phyloP scores from a whole-genome alignment of 257 asterid genomes.

The Leptodermis oblonga region DNA sequence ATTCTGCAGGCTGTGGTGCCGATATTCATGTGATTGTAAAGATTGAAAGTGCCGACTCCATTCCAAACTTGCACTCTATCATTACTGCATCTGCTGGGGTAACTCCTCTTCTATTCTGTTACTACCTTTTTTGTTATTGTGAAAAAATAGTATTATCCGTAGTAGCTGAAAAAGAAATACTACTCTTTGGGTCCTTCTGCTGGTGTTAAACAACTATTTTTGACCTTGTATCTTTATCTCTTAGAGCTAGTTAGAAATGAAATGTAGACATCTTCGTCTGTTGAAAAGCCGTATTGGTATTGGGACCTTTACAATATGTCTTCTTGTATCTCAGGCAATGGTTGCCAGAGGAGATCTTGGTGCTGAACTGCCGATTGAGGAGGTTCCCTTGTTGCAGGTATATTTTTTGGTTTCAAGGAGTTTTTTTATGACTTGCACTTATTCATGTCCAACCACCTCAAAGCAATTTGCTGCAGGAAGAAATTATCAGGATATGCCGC shows the following conservation, averaged over 20 bases:
- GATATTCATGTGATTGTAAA: slow-evolving; percentile 91
- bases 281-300: background rate
- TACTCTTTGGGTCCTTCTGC: background rate
- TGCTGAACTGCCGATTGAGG: slow-evolving; percentile 93
- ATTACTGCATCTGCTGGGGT: slow-evolving; percentile 99
- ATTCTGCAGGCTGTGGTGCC: slow-evolving; percentile 55
- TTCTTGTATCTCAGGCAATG: slow-evolving; percentile 64
- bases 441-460: background rate
- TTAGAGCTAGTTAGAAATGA: background rate
- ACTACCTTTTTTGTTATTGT: background rate
- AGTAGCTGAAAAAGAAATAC: background rate
- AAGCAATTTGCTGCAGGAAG: slow-evolving; percentile 54
- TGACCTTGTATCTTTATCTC: background rate
- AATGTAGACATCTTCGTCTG: background rate
- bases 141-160: background rate
- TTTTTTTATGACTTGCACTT: background rate
- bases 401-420: background rate
- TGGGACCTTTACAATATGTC: slow-evolving; percentile 14
- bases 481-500: slow-evolving; percentile 83
- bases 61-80: slow-evolving; percentile 81
- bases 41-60: slow-evolving; percentile 97
- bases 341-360: slow-evolving; percentile 99
- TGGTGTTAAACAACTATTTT: background rate
- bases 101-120: slow-evolving; percentile 18
- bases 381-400: slow-evolving; percentile 97